These are phyloP conservation scores for Hymenoscyphus linearis DNA, from an alignment of 2,329 filamentous ascomycete genomes.

Conservation along the genomic window DNA sequence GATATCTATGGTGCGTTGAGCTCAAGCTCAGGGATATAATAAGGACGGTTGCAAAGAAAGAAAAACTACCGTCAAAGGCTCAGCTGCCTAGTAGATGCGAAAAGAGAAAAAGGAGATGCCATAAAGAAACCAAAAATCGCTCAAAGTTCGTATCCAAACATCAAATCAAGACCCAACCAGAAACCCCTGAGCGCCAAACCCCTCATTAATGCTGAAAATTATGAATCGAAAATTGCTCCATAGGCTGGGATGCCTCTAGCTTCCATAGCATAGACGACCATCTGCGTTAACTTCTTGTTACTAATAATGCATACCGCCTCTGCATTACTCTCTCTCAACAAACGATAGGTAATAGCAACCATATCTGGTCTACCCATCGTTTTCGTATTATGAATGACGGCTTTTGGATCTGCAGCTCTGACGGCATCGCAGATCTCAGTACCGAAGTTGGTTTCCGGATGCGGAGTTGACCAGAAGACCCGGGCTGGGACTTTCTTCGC, in stretches of 20 bases:
- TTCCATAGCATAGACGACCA: slow-evolving; percentile 37
- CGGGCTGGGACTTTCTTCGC: slow-evolving; percentile 21
- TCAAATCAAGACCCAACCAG: not conserved
- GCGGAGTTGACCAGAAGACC: slow-evolving; percentile 35
- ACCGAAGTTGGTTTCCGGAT: slow-evolving; percentile 33
- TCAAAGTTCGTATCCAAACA: not conserved
- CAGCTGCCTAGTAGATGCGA: not conserved
- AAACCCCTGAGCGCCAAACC: not conserved
- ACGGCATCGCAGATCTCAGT: slow-evolving; percentile 31
- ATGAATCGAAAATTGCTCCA: slow-evolving; percentile 32
- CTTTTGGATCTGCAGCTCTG: slow-evolving; percentile 29
- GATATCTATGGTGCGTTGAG: too few relatives aligned
- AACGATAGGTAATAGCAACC: slow-evolving; percentile 28
- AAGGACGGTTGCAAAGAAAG: not conserved
- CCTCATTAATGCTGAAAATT: not conserved
- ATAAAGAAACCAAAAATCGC: not conserved
- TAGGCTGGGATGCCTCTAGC: slow-evolving; percentile 32
- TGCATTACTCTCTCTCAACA: slow-evolving; percentile 31
- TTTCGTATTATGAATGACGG: slow-evolving; percentile 34
- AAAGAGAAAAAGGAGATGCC: not conserved
- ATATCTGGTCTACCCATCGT: slow-evolving; percentile 33
- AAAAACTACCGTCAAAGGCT: not conserved
- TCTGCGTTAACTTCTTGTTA: slow-evolving; percentile 35
- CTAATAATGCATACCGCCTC: slow-evolving; percentile 37
- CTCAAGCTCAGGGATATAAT: not conserved